Percentiles rank a stretch among this genome's conserved stretches.
Evolutionary conservation across 495 filamentous ascomycete genomes (phyloP).

Genomic region (Usnea hakonensis): DNA sequence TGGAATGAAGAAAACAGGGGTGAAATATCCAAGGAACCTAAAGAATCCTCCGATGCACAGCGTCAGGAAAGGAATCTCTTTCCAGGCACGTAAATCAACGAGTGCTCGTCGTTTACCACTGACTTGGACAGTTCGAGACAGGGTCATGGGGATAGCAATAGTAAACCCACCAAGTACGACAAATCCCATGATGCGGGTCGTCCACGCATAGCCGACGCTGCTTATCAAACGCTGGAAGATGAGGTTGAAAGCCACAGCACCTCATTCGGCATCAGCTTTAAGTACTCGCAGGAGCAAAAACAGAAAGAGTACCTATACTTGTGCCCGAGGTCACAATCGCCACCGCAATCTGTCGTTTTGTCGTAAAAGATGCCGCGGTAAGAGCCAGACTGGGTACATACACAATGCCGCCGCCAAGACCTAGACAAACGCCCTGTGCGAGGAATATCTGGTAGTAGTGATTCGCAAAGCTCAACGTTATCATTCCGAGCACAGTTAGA

Average conservation of each 20-base stretch:
- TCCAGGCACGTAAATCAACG: too few relatives aligned
- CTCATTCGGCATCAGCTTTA: not conserved
- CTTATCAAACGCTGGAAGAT: not conserved
- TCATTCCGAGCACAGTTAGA: constrained; percentile 23
- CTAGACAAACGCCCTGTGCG: constrained; percentile 38
- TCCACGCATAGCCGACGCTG: constrained; percentile 63
- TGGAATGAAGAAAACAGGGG: too few relatives aligned
- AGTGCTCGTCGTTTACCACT: too few relatives aligned
- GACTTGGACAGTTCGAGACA: too few relatives aligned
- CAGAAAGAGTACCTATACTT: constrained; percentile 7
- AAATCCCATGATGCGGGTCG: constrained; percentile 24
- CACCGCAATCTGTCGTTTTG: not conserved
- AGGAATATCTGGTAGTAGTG: constrained; percentile 40
- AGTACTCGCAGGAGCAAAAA: not conserved
- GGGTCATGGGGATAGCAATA: not conserved
- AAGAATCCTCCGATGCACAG: too few relatives aligned
- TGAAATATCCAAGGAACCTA: too few relatives aligned
- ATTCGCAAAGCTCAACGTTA: constrained; percentile 29
- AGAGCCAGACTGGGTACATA: constrained; percentile 15
- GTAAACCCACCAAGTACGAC: not conserved
- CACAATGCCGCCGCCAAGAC: constrained; percentile 30
- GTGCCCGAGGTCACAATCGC: constrained; percentile 52
- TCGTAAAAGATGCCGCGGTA: constrained; percentile 11
- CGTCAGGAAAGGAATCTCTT: too few relatives aligned
- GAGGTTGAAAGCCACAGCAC: not conserved